Evolutionary conservation across 2,329 filamentous ascomycete genomes (phyloP).

Genomic region (Zasmidium citrigriseum): DNA sequence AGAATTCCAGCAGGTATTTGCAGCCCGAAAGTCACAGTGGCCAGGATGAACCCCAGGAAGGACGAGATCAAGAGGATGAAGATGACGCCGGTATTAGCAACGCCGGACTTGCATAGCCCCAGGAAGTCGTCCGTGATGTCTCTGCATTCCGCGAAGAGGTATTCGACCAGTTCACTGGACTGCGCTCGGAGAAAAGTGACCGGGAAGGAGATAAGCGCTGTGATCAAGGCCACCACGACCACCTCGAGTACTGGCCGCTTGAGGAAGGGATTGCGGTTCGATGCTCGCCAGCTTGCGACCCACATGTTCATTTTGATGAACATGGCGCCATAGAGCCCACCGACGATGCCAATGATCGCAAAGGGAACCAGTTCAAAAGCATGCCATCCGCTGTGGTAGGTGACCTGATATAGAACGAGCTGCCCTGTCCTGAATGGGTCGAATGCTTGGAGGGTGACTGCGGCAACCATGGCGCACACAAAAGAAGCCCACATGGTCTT

Average conservation of each 20-base stretch:
- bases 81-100: constrained; percentile 79
- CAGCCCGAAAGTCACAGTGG: constrained; percentile 86
- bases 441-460: constrained; percentile 85
- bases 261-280: constrained; percentile 62
- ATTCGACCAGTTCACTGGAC: constrained; percentile 85
- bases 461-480: constrained; percentile 98
- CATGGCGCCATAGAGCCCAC: constrained; percentile 89
- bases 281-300: constrained; percentile 77
- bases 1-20: constrained; percentile 96
- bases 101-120: constrained; percentile 84
- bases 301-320: constrained; percentile 95
- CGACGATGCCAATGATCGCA: constrained; percentile 79
- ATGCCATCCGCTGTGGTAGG: constrained; percentile 89
- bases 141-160: constrained; percentile 87
- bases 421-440: constrained; percentile 96
- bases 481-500: constrained; percentile 99
- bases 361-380: constrained; percentile 92
- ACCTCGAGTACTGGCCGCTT: constrained; percentile 76
- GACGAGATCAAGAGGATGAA: constrained; percentile 80
- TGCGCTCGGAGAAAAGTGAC: constrained; percentile 96
- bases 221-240: constrained; percentile 73
- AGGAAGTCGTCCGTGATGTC: constrained; percentile 81
- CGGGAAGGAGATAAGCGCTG: constrained; percentile 89
- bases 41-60: constrained; percentile 79
- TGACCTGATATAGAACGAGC: constrained; percentile 93